A percentile compares a stretch with the other conserved stretches of the same genome.
Conservation (phyloP, 257 asterid genomes). For the Petunia secreta region DNA sequence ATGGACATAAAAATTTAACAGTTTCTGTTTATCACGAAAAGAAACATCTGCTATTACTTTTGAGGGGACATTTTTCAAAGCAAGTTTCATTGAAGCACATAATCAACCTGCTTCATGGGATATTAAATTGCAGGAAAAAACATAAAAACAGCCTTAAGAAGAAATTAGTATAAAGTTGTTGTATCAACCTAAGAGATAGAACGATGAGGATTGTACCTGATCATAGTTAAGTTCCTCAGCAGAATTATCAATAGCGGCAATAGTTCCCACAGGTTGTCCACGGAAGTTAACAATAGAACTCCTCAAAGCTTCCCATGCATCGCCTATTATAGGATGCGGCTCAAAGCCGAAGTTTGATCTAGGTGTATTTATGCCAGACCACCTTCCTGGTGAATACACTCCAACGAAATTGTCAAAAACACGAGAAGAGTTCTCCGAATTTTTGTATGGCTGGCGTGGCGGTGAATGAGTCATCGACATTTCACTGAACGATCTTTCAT, state of each 20-base stretch:
- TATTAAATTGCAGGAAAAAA: not conserved
- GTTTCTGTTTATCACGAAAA: not conserved
- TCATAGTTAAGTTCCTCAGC: conserved; percentile 85
- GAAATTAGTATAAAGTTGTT: too few species aligned
- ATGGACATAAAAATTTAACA: not conserved
- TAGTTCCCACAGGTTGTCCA: conserved; percentile 85
- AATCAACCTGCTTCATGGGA: not conserved
- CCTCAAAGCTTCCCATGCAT: conserved; percentile 90
- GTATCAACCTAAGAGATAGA: not conserved
- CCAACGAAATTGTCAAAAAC: conserved; percentile 58
- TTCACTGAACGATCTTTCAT: conserved; percentile 84
- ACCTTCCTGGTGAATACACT: conserved; percentile 58
- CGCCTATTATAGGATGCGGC: conserved; percentile 73
- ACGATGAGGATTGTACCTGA: conserved; percentile 51
- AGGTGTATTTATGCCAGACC: conserved; percentile 76
- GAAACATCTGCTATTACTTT: not conserved
- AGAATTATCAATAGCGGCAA: conserved; percentile 88
- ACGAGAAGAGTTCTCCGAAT: conserved; percentile 65
- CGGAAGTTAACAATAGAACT: conserved; percentile 74
- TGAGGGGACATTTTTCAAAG: not conserved
- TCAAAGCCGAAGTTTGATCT: conserved; percentile 66
- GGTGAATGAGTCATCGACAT: conserved; percentile 72
- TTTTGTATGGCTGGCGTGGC: conserved; percentile 50
- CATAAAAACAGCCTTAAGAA: not conserved
- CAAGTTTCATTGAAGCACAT: conserved; percentile 3